Evolutionary conservation across 2,329 filamentous ascomycete species (phyloP).

Genomic region (Cladosporium phlei): DNA sequence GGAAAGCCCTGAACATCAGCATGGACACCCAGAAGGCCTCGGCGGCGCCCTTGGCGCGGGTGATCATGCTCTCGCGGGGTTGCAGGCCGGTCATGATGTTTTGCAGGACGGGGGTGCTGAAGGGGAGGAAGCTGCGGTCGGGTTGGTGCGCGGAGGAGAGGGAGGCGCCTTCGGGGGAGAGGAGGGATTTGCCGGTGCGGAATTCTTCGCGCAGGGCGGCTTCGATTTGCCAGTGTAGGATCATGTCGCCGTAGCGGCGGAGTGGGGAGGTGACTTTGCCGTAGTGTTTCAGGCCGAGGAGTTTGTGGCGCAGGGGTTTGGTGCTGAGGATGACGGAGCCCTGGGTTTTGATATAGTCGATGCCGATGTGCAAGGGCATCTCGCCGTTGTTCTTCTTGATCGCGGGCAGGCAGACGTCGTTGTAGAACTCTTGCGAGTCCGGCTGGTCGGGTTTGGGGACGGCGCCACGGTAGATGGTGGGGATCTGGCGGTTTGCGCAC

Average conservation of each 20-base stretch:
- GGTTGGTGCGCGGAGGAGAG: conserved; percentile 14
- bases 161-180: conserved; percentile 24
- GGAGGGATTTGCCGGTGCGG: conserved; percentile 39
- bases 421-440: conserved; percentile 29
- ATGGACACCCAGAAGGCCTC: conserved; percentile 48
- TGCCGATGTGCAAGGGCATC: conserved; percentile 35
- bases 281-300: conserved; percentile 51
- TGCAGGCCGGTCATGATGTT: conserved; percentile 44
- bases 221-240: conserved; percentile 62
- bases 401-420: conserved; percentile 35
- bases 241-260: conserved; percentile 56
- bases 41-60: conserved; percentile 31
- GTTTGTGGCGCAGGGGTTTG: conserved; percentile 45
- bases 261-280: conserved; percentile 58
- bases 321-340: conserved; percentile 43
- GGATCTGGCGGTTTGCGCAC: conserved; percentile 49
- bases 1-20: conserved; percentile 54
- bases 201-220: conserved; percentile 55
- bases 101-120: conserved; percentile 45
- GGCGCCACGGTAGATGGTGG: conserved; percentile 46
- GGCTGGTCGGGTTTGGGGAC: conserved; percentile 27
- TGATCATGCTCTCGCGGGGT: conserved; percentile 43
- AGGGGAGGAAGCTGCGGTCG: conserved; percentile 42
- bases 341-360: conserved; percentile 38
- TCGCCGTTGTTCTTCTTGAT: conserved; percentile 32